A percentile compares a stretch with the other conserved stretches of the same genome.
phyloP scores from a whole-genome alignment of 139 green algal genomes.

The Chlamydomonas urium region DNA sequence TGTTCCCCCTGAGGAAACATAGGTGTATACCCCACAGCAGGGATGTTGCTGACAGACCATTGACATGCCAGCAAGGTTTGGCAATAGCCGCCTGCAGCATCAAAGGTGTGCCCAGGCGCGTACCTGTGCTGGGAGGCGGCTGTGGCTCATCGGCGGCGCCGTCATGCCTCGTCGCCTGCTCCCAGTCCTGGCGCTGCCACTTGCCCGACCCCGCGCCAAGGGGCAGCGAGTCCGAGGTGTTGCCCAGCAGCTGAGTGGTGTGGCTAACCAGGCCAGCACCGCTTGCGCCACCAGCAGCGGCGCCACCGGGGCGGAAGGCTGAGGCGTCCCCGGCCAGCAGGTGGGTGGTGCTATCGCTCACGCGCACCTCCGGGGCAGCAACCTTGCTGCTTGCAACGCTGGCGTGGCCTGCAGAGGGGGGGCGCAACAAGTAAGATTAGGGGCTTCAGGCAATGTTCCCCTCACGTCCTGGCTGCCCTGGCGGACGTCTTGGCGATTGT shows the following conservation, averaged over 20 bases:
- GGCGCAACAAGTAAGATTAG: slow-evolving; percentile 4
- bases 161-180: too few species aligned
- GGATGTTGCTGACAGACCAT: too few species aligned
- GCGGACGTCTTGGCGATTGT: slow-evolving; percentile 42
- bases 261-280: not conserved
- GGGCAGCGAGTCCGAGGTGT: slow-evolving; percentile 30
- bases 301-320: not conserved
- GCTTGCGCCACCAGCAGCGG: not conserved
- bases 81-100: too few species aligned
- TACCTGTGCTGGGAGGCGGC: too few species aligned
- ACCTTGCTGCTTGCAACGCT: slow-evolving; percentile 32
- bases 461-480: slow-evolving; percentile 26
- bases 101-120: too few species aligned
- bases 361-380: not conserved
- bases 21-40: too few species aligned
- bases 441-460: not conserved
- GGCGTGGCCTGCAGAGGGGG: slow-evolving; percentile 5
- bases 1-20: too few species aligned
- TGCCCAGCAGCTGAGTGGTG: slow-evolving; percentile 51
- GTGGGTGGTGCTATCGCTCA: not conserved
- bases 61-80: too few species aligned
- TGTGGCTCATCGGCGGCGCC: too few species aligned
- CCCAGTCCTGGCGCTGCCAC: too few species aligned
- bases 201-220: too few species aligned
- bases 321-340: not conserved